Base-by-base conservation (phyloP, 2,329 filamentous ascomycete genomes). In the Aspergillus nomiae region DNA sequence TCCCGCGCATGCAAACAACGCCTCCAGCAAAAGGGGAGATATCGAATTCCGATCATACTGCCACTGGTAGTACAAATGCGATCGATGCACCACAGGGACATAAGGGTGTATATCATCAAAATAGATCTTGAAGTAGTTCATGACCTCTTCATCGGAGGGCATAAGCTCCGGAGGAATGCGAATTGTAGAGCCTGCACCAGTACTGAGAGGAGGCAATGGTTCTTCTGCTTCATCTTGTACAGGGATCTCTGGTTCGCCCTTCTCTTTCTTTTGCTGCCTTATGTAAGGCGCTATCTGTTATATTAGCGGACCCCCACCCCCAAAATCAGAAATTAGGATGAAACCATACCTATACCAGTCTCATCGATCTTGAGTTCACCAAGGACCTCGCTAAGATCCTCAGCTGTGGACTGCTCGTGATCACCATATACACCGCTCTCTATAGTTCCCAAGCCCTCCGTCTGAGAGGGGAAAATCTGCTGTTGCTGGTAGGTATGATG, bases 41-140 rank as follows among this genome's bases (percentile, higher is more conserved):
- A 98, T 93, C 0, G 90, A 87, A n/a, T 90, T 86, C 63, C 92
- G 87, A 65, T 93, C 90, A 19, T 87, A 89, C 61, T 91, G 88
- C 94, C 94, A 98, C 79, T 97, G 93, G 50, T 92, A 89, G 72
- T 95, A 96, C 71, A 98, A 91, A 45, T 90, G 84, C 2, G 86
- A 82, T 71, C 92, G 91, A 79, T 95, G 94, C 59, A 98, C 81
- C 3, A 98, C 92, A 0, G 94, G 94, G 2, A 96, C 89, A 70
- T 97, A 98, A 0, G 94, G 94, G 72, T 98, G 95, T 36, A 97
- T 91, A 69, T 97, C 89, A 38, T 85, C 83, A 77, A 98, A 98
- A 76, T 92, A 98, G 50, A 96, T 90, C 45, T 95, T 89, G 74
- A 98, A 96, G 74, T 95, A 96, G 41, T 91, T 86, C 73, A 93